phyloP scores from a whole-genome alignment of 73 alveolate genomes.

The Tetrahymena malaccensis region DNA sequence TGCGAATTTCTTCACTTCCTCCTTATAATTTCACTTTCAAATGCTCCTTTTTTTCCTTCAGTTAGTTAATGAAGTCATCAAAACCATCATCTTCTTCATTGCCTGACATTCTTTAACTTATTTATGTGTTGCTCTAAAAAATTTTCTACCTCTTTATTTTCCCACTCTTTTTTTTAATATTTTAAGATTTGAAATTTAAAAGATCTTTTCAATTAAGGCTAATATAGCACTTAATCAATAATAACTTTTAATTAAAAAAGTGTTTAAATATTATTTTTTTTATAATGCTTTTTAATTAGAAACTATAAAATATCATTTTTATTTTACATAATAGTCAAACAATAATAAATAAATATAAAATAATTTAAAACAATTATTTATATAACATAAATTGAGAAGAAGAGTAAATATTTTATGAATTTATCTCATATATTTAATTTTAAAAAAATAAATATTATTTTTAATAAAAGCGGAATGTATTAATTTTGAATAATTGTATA shows the following conservation, averaged over 20 bases:
- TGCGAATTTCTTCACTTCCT: background rate
- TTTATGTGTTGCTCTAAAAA: background rate
- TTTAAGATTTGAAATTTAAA: background rate
- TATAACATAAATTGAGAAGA: no score
- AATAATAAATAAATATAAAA: no score
- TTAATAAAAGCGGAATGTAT: no score
- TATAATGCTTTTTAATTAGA: no score
- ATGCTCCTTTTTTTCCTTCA: background rate
- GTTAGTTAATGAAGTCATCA: background rate
- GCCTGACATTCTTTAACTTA: background rate
- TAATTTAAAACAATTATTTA: no score
- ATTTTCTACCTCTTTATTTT: background rate
- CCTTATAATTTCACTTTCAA: background rate
- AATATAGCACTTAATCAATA: background rate
- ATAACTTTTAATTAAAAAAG: background rate
- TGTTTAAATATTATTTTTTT: no score
- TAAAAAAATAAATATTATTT: no score
- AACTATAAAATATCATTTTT: no score
- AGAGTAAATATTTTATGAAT: no score
- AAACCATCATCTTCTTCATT: background rate
- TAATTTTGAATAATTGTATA: no score
- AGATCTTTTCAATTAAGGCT: background rate
- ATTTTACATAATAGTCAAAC: no score
- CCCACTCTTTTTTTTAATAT: background rate
- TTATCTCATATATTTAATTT: no score